Evolutionary conservation across 306 rosid species (phyloP).

Genomic region (Dryas drummondii): DNA sequence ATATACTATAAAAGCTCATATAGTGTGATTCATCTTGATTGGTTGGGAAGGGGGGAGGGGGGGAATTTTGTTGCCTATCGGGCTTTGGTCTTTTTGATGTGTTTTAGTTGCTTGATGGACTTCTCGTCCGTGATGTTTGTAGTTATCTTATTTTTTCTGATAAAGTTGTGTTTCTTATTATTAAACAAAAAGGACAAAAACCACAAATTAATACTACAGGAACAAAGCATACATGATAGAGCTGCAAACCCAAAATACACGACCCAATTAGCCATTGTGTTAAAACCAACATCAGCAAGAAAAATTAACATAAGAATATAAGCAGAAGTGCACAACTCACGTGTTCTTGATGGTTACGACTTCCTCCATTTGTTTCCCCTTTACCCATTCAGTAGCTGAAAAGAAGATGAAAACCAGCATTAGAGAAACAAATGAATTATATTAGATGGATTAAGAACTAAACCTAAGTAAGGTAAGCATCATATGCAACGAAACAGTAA

Average conservation of each 20-base stretch:
- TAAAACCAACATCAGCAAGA: neutral
- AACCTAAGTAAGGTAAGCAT: neutral
- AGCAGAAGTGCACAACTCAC: conserved; percentile 36
- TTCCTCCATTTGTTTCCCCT: conserved; percentile 85
- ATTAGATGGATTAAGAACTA: neutral
- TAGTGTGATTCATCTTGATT: no score
- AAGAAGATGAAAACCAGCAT: conserved; percentile 20
- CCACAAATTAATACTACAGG: neutral
- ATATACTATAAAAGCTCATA: neutral
- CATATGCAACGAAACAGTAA: neutral
- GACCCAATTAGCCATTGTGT: neutral
- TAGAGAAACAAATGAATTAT: neutral
- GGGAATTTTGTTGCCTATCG: no score
- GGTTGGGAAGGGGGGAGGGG: no score
- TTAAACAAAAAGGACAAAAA: neutral
- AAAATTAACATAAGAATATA: neutral
- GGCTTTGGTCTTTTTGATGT: no score
- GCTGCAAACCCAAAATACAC: neutral
- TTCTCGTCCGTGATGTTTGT: no score
- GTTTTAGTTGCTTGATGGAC: no score
- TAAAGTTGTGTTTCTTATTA: no score
- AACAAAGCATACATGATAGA: neutral
- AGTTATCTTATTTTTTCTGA: no score
- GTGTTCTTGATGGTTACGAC: conserved; percentile 72
- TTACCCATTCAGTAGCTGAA: conserved; percentile 96